Base-by-base conservation (phyloP, 371 early-diverging fungal species). In the Mortierella sp. region DNA sequence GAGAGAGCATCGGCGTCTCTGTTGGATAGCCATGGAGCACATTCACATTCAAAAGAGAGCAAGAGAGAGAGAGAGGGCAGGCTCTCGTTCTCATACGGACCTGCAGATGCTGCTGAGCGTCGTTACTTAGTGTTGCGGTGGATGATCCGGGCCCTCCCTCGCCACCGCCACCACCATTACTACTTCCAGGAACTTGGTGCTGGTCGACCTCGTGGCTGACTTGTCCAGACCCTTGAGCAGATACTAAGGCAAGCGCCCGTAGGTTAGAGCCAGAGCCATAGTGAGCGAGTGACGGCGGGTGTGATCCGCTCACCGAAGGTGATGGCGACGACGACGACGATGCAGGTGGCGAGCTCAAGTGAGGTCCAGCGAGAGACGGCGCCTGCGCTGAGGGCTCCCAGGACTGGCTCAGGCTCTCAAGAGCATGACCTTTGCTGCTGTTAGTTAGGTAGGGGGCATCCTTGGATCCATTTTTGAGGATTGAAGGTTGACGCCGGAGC, bases 391-490 rank as follows among this genome's bases (percentile, higher is more conserved):
- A 53, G 26, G 80, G 73, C 67, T 79, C 73, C 80, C 80, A 73
- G 18, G 73, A n/a, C 25, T 79, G 70, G 53, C 56, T 79, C 61
- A 79, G 52, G 64, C 60, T 69, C 70, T 79, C 72, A 50, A 67
- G 65, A 46, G 68, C 55, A 43, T 47, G 47, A 4, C 44, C 59
- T 43, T 46, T 69, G 28, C 60, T 70, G 15, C 21, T 43, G 44
- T 30, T 37, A 1, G 65, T 56, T 12, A 79, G 70, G 47, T 79
- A 79, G 12, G 79, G 72, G 30, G 80, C 80, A 66, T 79, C 80
- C 56, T 79, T 79, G 29, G 80, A 66, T 23, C 73, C 80, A 45
- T 79, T 79, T 26, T 79, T 79, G 47, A 79, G 61, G 57, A 79
- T 79, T 18, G 80, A 79, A 5, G 70, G 62, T 56, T 66, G 59